Base-by-base conservation (phyloP, 2,329 filamentous ascomycete species). In the Pleoardoris graminearum region DNA sequence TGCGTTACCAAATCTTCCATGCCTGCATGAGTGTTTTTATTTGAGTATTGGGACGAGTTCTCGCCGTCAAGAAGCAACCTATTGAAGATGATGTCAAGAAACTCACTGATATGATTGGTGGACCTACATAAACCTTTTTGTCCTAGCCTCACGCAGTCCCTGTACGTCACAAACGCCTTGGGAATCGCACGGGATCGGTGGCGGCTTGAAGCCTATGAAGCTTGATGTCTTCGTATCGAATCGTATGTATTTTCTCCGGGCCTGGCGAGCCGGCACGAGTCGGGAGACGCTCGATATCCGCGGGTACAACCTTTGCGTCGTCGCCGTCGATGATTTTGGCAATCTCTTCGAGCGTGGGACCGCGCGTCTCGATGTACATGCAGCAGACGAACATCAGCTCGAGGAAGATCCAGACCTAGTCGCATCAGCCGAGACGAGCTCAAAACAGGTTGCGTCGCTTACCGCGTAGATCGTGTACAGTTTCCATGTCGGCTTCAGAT, bases 281-380 rank as follows among this genome's bases (percentile, higher is more conserved):
- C 27, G 64, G 62, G 12, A 38, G 30, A 66, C 53, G 25, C 47
- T 62, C 61, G 30, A 67, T 42, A 42, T 70, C 62, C 17, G 68
- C 37, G n/a, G 64, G 53, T 5, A 60, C 62, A 33, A 73, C 68
- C 53, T 71, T 79, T 17, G 82, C 83, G 29, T 81, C 76, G 23
- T 85, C 81, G 33, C 85, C 87, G 61, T 89, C 86, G 62, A 90
- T 89, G 68, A 89, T 87, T 63, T 82, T 82, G 41, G 86, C 83
- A 56, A 88, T 81, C 67, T 88, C 85, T 68, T 89, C 87, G 0
- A 90, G 82, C 1, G 86, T 89, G 0, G 85, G 84, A 3, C 86
- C 86, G 63, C 83, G 85, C 16, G 87, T 90, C 75, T 90, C 87
- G 50, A 87, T 80, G 68, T 85, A 87, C 69, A 87, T 81, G 76